Evolutionary conservation across 2,329 filamentous ascomycete species (phyloP).

Genomic region (Boeremia exigua): DNA sequence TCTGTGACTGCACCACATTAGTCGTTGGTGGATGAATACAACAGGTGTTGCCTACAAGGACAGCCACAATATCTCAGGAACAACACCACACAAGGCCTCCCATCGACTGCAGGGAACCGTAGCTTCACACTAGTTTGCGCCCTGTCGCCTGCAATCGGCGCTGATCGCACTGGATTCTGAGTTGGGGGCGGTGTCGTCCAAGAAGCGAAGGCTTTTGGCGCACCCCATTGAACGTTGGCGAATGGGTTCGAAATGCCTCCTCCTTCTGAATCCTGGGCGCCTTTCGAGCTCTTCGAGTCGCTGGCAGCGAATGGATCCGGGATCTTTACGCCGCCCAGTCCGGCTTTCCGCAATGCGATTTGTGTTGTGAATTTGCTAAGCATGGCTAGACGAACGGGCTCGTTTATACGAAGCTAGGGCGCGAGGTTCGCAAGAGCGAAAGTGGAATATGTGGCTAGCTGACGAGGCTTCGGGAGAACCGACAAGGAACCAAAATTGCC

Average conservation of each 20-base stretch:
- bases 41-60: constrained; percentile 33
- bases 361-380: constrained; percentile 64
- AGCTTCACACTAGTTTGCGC: constrained; percentile 40
- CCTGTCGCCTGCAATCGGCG: constrained; percentile 34
- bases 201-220: constrained; percentile 41
- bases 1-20: constrained; percentile 35
- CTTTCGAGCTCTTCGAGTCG: constrained; percentile 35
- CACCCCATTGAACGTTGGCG: constrained; percentile 45
- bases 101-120: constrained; percentile 39
- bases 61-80: constrained; percentile 46
- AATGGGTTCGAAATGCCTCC: constrained; percentile 42
- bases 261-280: constrained; percentile 23
- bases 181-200: constrained; percentile 43
- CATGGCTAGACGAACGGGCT: constrained; percentile 48
- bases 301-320: constrained; percentile 35
- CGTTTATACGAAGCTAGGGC: not conserved
- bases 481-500: not conserved
- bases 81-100: constrained; percentile 38
- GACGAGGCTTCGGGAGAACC: not conserved
- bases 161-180: constrained; percentile 33
- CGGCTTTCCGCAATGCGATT: constrained; percentile 64
- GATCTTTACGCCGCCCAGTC: constrained; percentile 60
- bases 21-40: not conserved
- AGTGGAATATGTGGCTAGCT: not conserved
- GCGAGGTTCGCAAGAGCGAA: not conserved